Evolutionary conservation across 257 asterid genomes (phyloP).

Genomic region (Penstemon davidsonii): DNA sequence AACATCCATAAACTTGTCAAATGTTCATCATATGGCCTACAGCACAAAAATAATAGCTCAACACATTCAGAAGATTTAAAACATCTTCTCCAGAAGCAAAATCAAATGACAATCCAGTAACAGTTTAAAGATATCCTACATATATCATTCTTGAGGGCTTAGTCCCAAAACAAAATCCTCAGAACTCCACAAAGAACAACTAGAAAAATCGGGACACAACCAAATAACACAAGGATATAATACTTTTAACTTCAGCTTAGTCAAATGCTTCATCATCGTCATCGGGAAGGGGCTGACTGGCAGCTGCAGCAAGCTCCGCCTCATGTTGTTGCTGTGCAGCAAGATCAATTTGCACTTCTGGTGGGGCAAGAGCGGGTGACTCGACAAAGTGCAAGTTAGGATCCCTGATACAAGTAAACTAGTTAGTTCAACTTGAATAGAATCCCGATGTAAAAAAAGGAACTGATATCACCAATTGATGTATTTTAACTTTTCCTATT

Average conservation of each 20-base stretch:
- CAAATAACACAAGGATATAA: slow-evolving; percentile 12
- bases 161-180: slow-evolving; percentile 12
- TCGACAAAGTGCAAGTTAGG: slow-evolving; percentile 78
- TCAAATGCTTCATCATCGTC: slow-evolving; percentile 75
- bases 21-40: slow-evolving; percentile 4
- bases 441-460: no score
- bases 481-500: no score
- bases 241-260: slow-evolving; percentile 10
- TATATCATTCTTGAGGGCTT: slow-evolving; percentile 21
- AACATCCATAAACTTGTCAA: not conserved
- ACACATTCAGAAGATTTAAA: slow-evolving; percentile 26
- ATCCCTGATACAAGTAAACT: slow-evolving; percentile 43
- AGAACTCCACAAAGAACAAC: slow-evolving; percentile 12
- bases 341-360: slow-evolving; percentile 83
- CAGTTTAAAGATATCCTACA: slow-evolving; percentile 23
- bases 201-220: slow-evolving; percentile 15
- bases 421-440: not conserved
- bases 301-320: slow-evolving; percentile 56
- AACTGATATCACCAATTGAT: not conserved
- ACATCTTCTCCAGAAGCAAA: slow-evolving; percentile 28
- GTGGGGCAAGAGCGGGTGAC: slow-evolving; percentile 90
- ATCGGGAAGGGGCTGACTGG: slow-evolving; percentile 74
- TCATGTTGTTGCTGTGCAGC: slow-evolving; percentile 72
- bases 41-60: slow-evolving; percentile 23
- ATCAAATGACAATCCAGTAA: slow-evolving; percentile 25